Evolutionary conservation across 2,329 filamentous ascomycete species (phyloP).

Genomic region (Talaromyces islandicus): DNA sequence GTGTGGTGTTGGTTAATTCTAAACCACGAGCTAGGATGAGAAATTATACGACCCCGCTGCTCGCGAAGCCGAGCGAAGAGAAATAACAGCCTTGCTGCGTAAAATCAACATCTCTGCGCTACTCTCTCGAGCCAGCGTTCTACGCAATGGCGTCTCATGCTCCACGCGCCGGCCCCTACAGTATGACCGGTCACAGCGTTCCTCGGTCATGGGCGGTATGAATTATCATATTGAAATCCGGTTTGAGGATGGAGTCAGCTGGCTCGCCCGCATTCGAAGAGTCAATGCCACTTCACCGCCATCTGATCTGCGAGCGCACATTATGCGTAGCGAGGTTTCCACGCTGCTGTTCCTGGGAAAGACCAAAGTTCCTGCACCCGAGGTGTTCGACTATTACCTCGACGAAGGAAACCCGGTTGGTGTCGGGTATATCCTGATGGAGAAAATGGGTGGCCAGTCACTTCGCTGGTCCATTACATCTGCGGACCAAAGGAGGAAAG

Average conservation of each 20-base stretch:
- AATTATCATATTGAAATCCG: conserved; percentile 40
- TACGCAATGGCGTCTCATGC: conserved; percentile 32
- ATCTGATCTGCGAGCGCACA: conserved; percentile 18
- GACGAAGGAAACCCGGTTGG: conserved; percentile 30
- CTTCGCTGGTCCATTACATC: conserved; percentile 31
- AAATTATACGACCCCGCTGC: conserved; percentile 28
- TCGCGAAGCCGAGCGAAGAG: conserved; percentile 26
- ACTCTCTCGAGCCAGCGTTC: conserved; percentile 26
- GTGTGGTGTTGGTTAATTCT: not conserved
- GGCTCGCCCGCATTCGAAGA: conserved; percentile 40
- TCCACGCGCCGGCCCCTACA: conserved; percentile 27
- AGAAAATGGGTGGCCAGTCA: conserved; percentile 36
- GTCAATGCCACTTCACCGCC: conserved; percentile 38
- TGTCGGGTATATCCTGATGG: conserved; percentile 39
- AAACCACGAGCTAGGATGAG: conserved; percentile 25
- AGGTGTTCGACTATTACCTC: conserved; percentile 33
- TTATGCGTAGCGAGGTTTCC: conserved; percentile 37
- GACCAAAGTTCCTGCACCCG: conserved; percentile 32
- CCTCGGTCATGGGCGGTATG: conserved; percentile 40
- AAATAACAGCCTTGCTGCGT: conserved; percentile 28
- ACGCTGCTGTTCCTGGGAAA: conserved; percentile 36
- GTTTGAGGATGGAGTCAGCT: conserved; percentile 40
- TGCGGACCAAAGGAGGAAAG: conserved; percentile 26
- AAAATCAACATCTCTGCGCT: conserved; percentile 34
- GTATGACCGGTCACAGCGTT: conserved; percentile 30